These are phyloP conservation scores for Solanum virginianum DNA, from an alignment of 257 asterid genomes.

Conservation along the genomic window DNA sequence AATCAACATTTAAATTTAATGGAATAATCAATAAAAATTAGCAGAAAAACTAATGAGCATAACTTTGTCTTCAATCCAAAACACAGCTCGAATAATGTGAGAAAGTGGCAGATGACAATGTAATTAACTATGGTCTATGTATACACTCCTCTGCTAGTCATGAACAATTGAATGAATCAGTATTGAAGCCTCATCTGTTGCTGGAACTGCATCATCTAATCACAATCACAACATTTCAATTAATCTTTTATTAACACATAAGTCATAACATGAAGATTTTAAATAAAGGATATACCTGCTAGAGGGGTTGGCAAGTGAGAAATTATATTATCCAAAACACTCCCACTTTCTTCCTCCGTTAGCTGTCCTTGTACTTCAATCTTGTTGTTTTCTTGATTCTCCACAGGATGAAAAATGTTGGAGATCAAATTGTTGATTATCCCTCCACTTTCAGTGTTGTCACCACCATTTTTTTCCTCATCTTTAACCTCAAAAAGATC, in stretches of 20 bases:
- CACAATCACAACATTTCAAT: background rate
- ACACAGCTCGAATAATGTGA: background rate
- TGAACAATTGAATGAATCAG: conserved; percentile 63
- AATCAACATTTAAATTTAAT: no score
- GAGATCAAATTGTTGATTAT: conserved; percentile 24
- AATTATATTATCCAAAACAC: conserved; percentile 21
- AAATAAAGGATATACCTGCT: conserved; percentile 8
- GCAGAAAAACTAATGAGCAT: background rate
- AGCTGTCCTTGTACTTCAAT: background rate
- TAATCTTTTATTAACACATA: no score
- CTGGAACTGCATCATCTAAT: conserved; percentile 41
- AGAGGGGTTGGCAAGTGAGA: conserved; percentile 42
- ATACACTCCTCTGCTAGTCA: conserved; percentile 18
- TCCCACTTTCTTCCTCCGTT: background rate
- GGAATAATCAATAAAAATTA: no score
- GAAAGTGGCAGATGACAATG: background rate
- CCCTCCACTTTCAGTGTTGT: conserved; percentile 16
- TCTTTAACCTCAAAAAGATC: background rate
- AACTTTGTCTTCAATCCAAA: background rate
- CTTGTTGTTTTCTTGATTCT: background rate
- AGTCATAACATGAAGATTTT: no score
- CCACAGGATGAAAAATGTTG: conserved; percentile 17
- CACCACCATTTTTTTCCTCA: background rate
- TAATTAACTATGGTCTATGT: background rate
- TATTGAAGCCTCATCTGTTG: conserved; percentile 62